These are phyloP conservation scores for Komagataea norvegica DNA, from an alignment of 1,139 yeast genomes.

Conservation along the genomic window DNA sequence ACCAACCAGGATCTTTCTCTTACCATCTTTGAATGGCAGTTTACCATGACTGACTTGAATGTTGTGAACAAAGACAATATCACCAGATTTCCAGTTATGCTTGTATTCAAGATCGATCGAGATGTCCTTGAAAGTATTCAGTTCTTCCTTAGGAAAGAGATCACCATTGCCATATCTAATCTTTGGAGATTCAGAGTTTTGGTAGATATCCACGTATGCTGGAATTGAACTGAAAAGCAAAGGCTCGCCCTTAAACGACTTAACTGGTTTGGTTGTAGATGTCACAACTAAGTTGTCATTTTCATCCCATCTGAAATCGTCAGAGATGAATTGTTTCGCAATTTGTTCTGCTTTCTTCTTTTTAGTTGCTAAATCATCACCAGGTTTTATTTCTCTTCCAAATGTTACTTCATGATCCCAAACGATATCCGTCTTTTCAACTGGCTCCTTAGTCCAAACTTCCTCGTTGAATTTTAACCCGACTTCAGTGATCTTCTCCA, in stretches of 20 bases:
- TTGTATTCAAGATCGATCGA: constrained; percentile 21
- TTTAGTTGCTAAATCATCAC: constrained; percentile 25
- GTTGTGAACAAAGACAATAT: constrained; percentile 32
- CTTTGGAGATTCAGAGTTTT: constrained; percentile 14
- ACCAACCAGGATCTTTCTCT: constrained; percentile 23
- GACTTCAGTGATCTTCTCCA: constrained; percentile 22
- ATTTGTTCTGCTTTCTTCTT: constrained; percentile 27
- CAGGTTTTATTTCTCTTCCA: constrained; percentile 24
- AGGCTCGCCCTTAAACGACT: constrained; percentile 19
- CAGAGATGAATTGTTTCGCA: constrained; percentile 27
- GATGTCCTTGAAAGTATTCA: constrained; percentile 24
- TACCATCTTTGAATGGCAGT: constrained; percentile 24
- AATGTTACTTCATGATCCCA: constrained; percentile 31
- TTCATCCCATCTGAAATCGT: constrained; percentile 26
- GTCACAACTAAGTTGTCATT: constrained; percentile 27
- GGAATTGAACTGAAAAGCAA: constrained; percentile 30
- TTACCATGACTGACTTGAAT: constrained; percentile 33
- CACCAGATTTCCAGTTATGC: constrained; percentile 31
- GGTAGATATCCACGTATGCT: constrained; percentile 13
- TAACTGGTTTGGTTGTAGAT: constrained; percentile 29
- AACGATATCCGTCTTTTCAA: constrained; percentile 15
- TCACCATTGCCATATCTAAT: constrained; percentile 26
- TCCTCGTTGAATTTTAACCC: constrained; percentile 27
- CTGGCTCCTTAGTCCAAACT: constrained; percentile 19
- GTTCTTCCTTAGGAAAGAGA: constrained; percentile 20